Evolutionary conservation across 2,329 filamentous ascomycete genomes (phyloP).

Genomic region (Aspergillus udagawae): DNA sequence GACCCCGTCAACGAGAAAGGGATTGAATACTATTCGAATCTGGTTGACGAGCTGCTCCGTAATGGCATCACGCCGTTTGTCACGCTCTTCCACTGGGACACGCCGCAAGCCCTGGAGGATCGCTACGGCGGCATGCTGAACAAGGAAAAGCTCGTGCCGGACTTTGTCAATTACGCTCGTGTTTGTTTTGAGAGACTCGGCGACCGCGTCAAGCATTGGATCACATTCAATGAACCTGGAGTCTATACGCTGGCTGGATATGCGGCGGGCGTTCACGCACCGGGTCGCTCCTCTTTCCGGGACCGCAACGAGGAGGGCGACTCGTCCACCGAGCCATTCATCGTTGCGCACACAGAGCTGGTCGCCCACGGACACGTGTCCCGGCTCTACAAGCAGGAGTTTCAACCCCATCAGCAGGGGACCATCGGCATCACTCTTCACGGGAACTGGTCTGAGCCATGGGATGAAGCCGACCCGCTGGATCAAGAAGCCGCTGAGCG

Average conservation of each 20-base stretch:
- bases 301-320: slow-evolving; percentile 66
- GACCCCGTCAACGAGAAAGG: slow-evolving; percentile 73
- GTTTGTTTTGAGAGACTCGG: slow-evolving; percentile 67
- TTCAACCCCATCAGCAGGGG: slow-evolving; percentile 65
- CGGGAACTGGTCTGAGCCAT: slow-evolving; percentile 70
- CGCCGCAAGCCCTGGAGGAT: slow-evolving; percentile 69
- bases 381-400: slow-evolving; percentile 71
- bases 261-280: slow-evolving; percentile 68
- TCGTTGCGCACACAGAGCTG: slow-evolving; percentile 70
- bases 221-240: slow-evolving; percentile 82
- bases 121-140: slow-evolving; percentile 74
- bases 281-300: slow-evolving; percentile 69
- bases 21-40: slow-evolving; percentile 69
- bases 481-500: slow-evolving; percentile 69
- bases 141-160: slow-evolving; percentile 69
- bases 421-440: slow-evolving; percentile 80
- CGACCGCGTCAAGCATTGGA: slow-evolving; percentile 75
- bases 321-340: slow-evolving; percentile 70
- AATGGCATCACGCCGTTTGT: slow-evolving; percentile 72
- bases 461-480: slow-evolving; percentile 65
- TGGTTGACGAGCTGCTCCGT: slow-evolving; percentile 69
- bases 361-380: slow-evolving; percentile 71
- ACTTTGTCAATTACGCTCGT: slow-evolving; percentile 74
- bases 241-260: slow-evolving; percentile 75
- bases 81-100: slow-evolving; percentile 79